Base-by-base conservation (phyloP, 2,329 filamentous ascomycete species). In the Fusarium stilboides region DNA sequence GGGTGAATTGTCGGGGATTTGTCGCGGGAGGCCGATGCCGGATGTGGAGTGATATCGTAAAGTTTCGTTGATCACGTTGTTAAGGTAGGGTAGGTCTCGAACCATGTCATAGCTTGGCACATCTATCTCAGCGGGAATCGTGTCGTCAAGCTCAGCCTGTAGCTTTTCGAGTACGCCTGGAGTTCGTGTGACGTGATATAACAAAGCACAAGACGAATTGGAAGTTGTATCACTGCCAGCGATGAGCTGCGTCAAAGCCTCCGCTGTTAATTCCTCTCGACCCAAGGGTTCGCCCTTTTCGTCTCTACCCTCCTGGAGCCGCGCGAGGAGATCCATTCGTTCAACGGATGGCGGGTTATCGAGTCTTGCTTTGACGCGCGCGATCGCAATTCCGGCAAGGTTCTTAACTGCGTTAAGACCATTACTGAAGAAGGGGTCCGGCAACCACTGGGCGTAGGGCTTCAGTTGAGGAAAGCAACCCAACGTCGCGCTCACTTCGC, bases 31-130 rank as follows among this genome's bases (percentile, higher is more conserved):
- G 4, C 94, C 94, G 69, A 97, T 92, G 13, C 92, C 91, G 1
- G 93, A 96, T 8, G 94, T 97, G 58, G 88, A 92, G 84, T 97
- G 94, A 79, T 93, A 91, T 50, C 94, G 92, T 77, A 97, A 89
- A 0, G 93, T 92, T 81, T 97, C 94, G 78, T 91, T 90, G 80
- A 97, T 91, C 28, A 94, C 90, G 72, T 85, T 86, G 71, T 90
- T 86, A 8, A 97, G 85, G 76, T 97, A 97, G 2, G 89, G 88
- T 22, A 97, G 85, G 62, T 94, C 88, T 73, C 88, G 89, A 59
- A 97, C 89, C 78, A 89, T 87, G 1, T 92, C 89, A 75, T 88
- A 95, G 0, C 83, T 85, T 0, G 94, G 93, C 0, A 97, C 91
- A 7, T 85, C 82, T 7, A 88, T 79, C 33, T 82, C 82, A 3